Percentiles rank a stretch among this genome's conserved stretches.
Evolutionary conservation across 352 stramenopile genomes (phyloP).

Genomic region (Globisporangium middletonii): DNA sequence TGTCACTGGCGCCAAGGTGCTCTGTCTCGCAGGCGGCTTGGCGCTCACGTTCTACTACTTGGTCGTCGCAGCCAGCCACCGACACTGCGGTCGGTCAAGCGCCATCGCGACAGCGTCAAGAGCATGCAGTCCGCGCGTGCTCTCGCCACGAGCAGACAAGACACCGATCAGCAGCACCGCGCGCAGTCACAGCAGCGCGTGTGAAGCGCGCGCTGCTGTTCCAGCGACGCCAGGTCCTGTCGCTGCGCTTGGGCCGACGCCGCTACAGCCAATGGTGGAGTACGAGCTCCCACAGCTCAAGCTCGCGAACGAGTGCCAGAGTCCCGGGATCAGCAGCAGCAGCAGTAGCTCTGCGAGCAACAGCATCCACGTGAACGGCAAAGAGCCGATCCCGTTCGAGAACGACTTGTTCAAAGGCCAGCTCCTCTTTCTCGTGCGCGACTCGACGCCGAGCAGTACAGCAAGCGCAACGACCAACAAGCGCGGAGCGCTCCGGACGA

Average conservation of each 20-base stretch:
- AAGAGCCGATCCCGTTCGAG: slow-evolving; percentile 39
- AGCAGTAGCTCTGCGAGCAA: background rate
- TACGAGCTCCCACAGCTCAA: slow-evolving; percentile 25
- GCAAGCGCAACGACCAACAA: background rate
- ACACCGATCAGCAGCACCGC: background rate
- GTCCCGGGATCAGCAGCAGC: slow-evolving; percentile 6
- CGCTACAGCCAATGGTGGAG: slow-evolving; percentile 1
- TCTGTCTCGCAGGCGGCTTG: slow-evolving; percentile 29
- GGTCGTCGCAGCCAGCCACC: slow-evolving; percentile 3
- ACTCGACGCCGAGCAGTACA: slow-evolving; percentile 8
- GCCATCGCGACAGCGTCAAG: background rate
- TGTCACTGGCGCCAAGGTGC: slow-evolving; percentile 36
- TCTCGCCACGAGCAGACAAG: background rate
- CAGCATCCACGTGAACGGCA: slow-evolving; percentile 17
- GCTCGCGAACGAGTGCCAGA: slow-evolving; percentile 24
- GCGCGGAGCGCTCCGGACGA: background rate
- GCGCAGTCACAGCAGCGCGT: background rate
- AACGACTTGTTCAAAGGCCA: slow-evolving; percentile 36
- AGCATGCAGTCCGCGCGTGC: background rate
- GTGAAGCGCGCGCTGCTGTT: background rate
- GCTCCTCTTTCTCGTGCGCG: slow-evolving; percentile 29
- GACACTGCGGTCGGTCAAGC: background rate
- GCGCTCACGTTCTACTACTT: slow-evolving; percentile 37
- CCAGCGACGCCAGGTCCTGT: background rate
- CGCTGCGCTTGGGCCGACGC: background rate